phyloP scores from a whole-genome alignment of 805 yeast genomes.

The Candida fluviatilis region DNA sequence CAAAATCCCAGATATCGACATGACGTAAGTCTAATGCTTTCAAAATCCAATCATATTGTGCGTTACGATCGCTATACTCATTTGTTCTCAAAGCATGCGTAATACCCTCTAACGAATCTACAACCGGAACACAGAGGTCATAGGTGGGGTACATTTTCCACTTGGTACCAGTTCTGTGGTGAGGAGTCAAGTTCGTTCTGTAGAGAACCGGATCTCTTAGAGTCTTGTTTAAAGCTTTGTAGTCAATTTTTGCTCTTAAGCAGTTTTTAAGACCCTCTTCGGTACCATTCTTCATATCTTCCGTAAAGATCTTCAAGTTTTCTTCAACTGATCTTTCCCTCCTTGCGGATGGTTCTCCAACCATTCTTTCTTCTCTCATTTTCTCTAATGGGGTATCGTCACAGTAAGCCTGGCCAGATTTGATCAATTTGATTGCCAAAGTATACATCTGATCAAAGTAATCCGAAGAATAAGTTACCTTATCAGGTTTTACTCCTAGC shows the following conservation, averaged over 20 bases:
- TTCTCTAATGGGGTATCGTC: slow-evolving; percentile 86
- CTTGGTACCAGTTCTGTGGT: slow-evolving; percentile 81
- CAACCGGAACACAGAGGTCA: slow-evolving; percentile 94
- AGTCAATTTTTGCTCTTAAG: slow-evolving; percentile 89
- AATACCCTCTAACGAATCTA: slow-evolving; percentile 87
- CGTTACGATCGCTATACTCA: slow-evolving; percentile 94
- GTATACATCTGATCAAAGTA: slow-evolving; percentile 86
- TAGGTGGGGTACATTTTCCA: slow-evolving; percentile 96
- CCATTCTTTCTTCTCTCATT: slow-evolving; percentile 96
- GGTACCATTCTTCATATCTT: slow-evolving; percentile 85
- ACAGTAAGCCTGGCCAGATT: slow-evolving; percentile 89
- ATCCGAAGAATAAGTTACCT: slow-evolving; percentile 78
- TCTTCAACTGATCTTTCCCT: slow-evolving; percentile 88
- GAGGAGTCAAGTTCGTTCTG: slow-evolving; percentile 92
- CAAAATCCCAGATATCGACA: slow-evolving; percentile 94
- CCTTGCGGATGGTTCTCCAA: slow-evolving; percentile 81
- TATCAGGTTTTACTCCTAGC: slow-evolving; percentile 85
- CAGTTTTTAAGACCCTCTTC: slow-evolving; percentile 83
- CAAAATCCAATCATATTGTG: slow-evolving; percentile 92
- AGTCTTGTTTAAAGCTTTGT: slow-evolving; percentile 81
- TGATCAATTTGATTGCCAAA: slow-evolving; percentile 71
- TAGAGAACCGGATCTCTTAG: slow-evolving; percentile 92
- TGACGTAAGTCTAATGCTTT: slow-evolving; percentile 72
- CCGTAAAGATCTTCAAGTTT: slow-evolving; percentile 70
- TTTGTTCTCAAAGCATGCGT: slow-evolving; percentile 93